A percentile compares a stretch with the other conserved stretches of the same genome.
Conservation (phyloP, 306 rosid species). For the Benincasa hispida region DNA sequence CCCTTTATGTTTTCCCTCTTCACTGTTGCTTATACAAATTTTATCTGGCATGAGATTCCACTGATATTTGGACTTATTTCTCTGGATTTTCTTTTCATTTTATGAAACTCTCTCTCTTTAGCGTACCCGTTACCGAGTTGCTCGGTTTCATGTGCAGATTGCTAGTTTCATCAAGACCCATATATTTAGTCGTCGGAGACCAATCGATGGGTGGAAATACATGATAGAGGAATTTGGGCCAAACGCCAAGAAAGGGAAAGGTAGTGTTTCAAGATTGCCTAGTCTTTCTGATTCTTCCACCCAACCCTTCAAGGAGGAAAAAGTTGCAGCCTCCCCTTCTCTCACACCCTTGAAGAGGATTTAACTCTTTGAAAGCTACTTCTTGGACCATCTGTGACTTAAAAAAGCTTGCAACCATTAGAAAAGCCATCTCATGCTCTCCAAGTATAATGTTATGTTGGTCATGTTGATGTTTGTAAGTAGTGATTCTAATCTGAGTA, state of each 20-base stretch:
- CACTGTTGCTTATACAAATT: background rate
- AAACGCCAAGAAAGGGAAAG: constrained; percentile 84
- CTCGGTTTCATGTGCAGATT: constrained; percentile 40
- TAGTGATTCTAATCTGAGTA: background rate
- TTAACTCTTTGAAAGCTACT: constrained; percentile 16
- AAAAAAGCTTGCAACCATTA: background rate
- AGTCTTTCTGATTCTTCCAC: constrained; percentile 78
- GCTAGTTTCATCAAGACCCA: constrained; percentile 94
- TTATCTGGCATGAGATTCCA: background rate
- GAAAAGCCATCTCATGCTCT: background rate
- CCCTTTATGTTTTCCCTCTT: background rate
- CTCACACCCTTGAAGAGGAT: constrained; percentile 24
- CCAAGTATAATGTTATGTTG: background rate
- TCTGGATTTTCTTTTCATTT: background rate
- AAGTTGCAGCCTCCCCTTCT: constrained; percentile 19
- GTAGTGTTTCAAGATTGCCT: constrained; percentile 74
- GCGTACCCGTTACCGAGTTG: background rate
- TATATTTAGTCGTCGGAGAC: constrained; percentile 88
- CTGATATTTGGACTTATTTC: background rate
- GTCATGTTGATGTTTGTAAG: background rate
- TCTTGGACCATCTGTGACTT: background rate
- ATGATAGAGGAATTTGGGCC: constrained; percentile 98
- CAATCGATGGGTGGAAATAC: constrained; percentile 94
- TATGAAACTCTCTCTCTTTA: background rate
- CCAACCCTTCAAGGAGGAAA: constrained; percentile 82